Conservation (phyloP, 495 filamentous ascomycete species). For the Collariella sp. region DNA sequence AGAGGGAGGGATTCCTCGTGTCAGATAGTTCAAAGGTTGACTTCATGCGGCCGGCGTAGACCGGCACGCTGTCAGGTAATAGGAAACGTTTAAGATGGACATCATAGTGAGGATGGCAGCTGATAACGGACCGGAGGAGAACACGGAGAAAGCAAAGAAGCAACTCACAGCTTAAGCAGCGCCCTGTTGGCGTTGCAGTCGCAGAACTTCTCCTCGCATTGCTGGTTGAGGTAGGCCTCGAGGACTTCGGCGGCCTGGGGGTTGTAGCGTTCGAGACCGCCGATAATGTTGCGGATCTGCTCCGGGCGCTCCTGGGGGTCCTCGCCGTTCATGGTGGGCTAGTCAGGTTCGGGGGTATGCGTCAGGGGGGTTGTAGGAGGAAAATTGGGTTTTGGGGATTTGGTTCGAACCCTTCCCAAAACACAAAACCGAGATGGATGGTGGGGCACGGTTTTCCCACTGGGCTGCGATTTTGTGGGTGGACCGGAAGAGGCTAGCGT, state of each 20-base stretch:
- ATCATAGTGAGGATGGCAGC: conserved; percentile 52
- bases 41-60: conserved; percentile 44
- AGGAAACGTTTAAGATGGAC: conserved; percentile 86
- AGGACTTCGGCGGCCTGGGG: conserved; percentile 90
- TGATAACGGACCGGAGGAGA: neutral
- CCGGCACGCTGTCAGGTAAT: conserved; percentile 72
- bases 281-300: conserved; percentile 83
- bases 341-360: conserved; percentile 20
- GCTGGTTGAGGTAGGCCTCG: conserved; percentile 88
- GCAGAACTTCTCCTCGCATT: conserved; percentile 90
- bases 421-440: conserved; percentile 19
- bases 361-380: conserved; percentile 14
- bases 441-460: conserved; percentile 24
- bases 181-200: conserved; percentile 96
- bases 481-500: conserved; percentile 21
- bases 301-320: conserved; percentile 64
- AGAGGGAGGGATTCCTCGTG: conserved; percentile 1
- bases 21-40: conserved; percentile 56
- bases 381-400: conserved; percentile 10
- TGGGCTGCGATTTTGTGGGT: conserved; percentile 19
- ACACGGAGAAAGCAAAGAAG: conserved; percentile 2
- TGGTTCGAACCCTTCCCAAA: conserved; percentile 19
- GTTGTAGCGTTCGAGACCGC: conserved; percentile 96
- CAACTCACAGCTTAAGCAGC: conserved; percentile 90
- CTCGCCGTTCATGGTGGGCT: conserved; percentile 46